phyloP scores from a whole-genome alignment of 257 asterid species.

The Jaltomata sinuosa region DNA sequence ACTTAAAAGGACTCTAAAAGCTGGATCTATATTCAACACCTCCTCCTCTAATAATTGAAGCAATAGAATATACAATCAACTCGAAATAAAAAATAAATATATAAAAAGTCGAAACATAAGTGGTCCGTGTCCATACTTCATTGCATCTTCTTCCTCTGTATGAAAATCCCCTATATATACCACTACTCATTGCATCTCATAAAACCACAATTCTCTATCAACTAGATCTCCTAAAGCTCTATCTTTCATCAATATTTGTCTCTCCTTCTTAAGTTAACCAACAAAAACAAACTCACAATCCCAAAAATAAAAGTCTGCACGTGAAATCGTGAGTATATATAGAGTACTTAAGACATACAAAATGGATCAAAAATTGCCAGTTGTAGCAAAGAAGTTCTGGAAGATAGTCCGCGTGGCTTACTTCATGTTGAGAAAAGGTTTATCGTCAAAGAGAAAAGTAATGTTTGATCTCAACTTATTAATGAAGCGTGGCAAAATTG shows the following conservation, averaged over 20 bases:
- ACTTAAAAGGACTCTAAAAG: not conserved
- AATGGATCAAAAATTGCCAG: slow-evolving; percentile 11
- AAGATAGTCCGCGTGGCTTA: not conserved
- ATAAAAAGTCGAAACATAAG: too few relatives aligned
- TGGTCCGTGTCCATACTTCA: too few relatives aligned
- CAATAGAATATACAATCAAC: not conserved
- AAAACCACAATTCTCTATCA: not conserved
- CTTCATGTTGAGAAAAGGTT: slow-evolving; percentile 25
- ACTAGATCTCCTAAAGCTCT: not conserved
- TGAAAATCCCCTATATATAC: not conserved
- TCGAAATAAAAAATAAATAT: too few relatives aligned
- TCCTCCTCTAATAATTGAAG: not conserved
- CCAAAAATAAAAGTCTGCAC: not conserved
- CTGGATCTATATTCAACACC: not conserved
- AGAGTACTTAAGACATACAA: too few relatives aligned
- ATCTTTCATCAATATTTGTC: not conserved
- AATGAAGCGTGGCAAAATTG: slow-evolving; percentile 37
- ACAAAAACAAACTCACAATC: not conserved
- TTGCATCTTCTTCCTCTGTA: not conserved
- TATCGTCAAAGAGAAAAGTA: slow-evolving; percentile 31
- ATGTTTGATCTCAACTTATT: slow-evolving; percentile 22
- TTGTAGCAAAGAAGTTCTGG: slow-evolving; percentile 13
- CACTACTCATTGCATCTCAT: not conserved
- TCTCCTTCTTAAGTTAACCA: not conserved
- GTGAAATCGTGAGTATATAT: too few relatives aligned